Percentiles rank a stretch among this genome's conserved stretches.
These are phyloP conservation scores for Colletotrichum tropicale DNA, from an alignment of 2,329 filamentous ascomycete species.

Conservation along the genomic window DNA sequence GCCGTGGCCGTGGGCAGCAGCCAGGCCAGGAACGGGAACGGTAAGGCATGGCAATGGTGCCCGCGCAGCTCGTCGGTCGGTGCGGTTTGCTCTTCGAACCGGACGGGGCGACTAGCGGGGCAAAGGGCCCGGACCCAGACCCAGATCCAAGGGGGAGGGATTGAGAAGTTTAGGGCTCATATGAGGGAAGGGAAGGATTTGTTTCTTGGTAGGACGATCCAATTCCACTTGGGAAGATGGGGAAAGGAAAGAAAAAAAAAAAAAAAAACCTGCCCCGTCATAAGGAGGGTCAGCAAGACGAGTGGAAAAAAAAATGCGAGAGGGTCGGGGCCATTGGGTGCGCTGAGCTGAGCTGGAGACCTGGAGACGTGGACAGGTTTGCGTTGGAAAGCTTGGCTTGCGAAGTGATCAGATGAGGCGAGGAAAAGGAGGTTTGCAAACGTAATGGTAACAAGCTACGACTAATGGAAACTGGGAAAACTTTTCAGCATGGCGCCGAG, in stretches of 20 bases:
- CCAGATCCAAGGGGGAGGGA: not conserved
- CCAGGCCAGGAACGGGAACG: not conserved
- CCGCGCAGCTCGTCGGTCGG: not conserved
- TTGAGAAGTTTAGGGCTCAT: not conserved
- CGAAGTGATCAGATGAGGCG: conserved; percentile 20
- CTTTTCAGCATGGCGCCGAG: conserved; percentile 9
- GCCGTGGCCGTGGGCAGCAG: not conserved
- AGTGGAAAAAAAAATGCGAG: not conserved
- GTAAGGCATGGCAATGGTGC: not conserved
- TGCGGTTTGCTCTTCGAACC: not conserved
- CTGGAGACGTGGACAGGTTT: not conserved
- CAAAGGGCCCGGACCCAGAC: not conserved
- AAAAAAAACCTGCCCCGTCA: not conserved
- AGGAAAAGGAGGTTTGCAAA: conserved; percentile 24
- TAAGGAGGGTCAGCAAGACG: not conserved
- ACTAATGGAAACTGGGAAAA: conserved; percentile 21
- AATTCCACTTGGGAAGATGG: not conserved
- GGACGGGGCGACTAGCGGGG: not conserved
- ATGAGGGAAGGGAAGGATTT: not conserved
- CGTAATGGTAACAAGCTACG: conserved; percentile 28
- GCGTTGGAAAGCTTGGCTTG: conserved; percentile 1
- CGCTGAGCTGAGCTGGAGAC: not conserved
- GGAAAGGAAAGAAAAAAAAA: not conserved
- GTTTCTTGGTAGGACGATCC: not conserved
- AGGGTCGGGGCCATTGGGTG: conserved; percentile 1